These are phyloP conservation scores for Rhodotorula sp. DNA, from an alignment of 1,284 basidiomycete genomes.

Conservation along the genomic window DNA sequence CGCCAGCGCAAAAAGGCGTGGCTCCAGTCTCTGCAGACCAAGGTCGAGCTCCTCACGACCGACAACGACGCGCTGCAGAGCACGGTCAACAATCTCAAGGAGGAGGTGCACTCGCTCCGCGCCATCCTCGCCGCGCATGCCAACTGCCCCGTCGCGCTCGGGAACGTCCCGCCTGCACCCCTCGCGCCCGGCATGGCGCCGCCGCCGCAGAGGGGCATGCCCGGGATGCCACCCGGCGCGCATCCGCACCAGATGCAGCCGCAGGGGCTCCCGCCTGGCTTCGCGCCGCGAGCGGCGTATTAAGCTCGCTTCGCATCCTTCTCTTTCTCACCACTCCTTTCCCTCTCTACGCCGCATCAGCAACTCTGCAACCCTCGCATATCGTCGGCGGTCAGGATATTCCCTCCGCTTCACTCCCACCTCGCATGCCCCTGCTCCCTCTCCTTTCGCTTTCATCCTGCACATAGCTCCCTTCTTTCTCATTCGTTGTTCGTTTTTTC, in stretches of 20 bases:
- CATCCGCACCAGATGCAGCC: background rate
- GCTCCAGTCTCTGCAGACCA: slow-evolving; percentile 87
- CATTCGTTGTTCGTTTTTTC: background rate
- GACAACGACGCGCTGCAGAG: slow-evolving; percentile 88
- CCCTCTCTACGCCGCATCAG: background rate
- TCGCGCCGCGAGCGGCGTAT: slow-evolving; percentile 8
- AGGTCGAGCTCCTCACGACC: slow-evolving; percentile 82
- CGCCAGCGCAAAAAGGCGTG: slow-evolving; percentile 98
- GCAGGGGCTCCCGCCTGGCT: background rate
- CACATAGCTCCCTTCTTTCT: background rate
- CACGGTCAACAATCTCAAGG: slow-evolving; percentile 57
- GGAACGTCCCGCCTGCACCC: slow-evolving; percentile 5
- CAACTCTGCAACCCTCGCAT: background rate
- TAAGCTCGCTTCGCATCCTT: background rate
- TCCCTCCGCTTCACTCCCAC: background rate
- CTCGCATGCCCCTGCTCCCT: no score
- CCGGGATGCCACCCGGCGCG: background rate
- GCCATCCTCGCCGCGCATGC: slow-evolving; percentile 51
- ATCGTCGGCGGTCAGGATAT: background rate
- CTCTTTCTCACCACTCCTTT: background rate
- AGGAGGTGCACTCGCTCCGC: slow-evolving; percentile 62
- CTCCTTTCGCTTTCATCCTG: background rate
- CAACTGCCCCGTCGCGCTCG: slow-evolving; percentile 43
- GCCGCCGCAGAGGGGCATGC: background rate
- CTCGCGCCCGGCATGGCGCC: background rate